Evolutionary conservation across 2,329 filamentous ascomycete species (phyloP), one percentile per base, ranked within the genome.

Genomic region (Chrysoporthe cubensis): DNA sequence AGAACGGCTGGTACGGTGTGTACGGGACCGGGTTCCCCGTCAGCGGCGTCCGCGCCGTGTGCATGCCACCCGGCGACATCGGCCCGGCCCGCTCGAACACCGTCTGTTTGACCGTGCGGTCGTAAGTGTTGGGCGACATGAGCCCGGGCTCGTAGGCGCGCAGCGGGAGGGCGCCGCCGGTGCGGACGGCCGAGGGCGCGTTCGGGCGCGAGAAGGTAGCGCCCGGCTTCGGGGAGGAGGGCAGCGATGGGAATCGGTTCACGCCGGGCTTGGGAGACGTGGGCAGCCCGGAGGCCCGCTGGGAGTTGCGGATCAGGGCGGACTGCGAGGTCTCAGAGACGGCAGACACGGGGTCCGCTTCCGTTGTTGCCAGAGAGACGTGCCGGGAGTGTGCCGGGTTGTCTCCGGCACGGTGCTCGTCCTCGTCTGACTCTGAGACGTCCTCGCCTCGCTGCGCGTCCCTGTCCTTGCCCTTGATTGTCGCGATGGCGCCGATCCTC

Each of bases 1-100:
- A 91, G 75, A 90, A 92, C 0, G 92, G 92, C 81, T 94, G 92
- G 73, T 94, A 95, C 0, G 92, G 91, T 66, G 87, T 88, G 77
- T 94, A 94, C 1, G 91, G 91, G 32, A 89, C 85, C 1, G 87
- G 84, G 32, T 82, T 83, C 4, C 86, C 87, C 1, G 85, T 88
- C 76, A 82, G 86, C 0, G 91, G 91, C 2, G 88, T 90, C 58
- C 85, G 86, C 34, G 87, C 81, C 0, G 78, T 79, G 2, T 64
- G 60, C 66, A 70, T 42, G 8, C 83, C 84, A 26, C 79, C 78
- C 0, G 89, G 88, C 3, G 87, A 87, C 66, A 87, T 74, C 1
- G 86, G 85, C 0, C 78, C 80, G 32, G 79, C 80, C 43, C 88
- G 81, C 73, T 90, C 88, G 70, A 91, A 87, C 1, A 89, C 85